A percentile compares a stretch with the other conserved stretches of the same genome.
Conservation (phyloP, 2,329 filamentous ascomycete species). For the Aspergillus niger region DNA sequence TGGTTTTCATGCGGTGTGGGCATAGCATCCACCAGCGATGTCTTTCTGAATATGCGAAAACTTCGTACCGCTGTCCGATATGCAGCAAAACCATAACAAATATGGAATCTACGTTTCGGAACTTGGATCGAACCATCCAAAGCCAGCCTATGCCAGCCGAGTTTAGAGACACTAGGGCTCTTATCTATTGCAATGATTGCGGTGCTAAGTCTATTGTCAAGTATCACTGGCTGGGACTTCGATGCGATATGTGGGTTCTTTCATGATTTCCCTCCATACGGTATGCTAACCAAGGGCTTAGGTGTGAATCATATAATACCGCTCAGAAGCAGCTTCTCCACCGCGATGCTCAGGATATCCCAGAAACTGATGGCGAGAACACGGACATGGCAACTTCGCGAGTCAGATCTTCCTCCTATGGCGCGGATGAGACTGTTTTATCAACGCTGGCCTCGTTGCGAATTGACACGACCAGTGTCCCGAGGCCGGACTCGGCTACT, state of each 20-base stretch:
- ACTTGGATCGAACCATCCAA: conserved; percentile 82
- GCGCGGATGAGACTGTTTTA: conserved; percentile 25
- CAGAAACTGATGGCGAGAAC: conserved; percentile 30
- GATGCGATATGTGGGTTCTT: conserved; percentile 64
- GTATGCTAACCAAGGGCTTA: conserved; percentile 22
- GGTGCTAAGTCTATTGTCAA: conserved; percentile 79
- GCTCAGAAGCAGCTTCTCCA: conserved; percentile 45
- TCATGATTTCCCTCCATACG: background rate
- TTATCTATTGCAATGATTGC: conserved; percentile 94
- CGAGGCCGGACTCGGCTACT: conserved; percentile 19
- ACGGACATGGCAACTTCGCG: conserved; percentile 19
- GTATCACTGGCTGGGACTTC: conserved; percentile 94
- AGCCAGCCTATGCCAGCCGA: conserved; percentile 89
- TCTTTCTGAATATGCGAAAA: conserved; percentile 82
- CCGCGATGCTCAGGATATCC: conserved; percentile 28
- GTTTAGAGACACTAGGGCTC: conserved; percentile 75
- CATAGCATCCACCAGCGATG: conserved; percentile 93
- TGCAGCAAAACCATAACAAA: conserved; percentile 97
- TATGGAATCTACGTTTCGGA: conserved; percentile 94
- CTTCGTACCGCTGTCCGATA: conserved; percentile 92
- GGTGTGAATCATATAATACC: conserved; percentile 52
- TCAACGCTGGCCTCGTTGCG: conserved; percentile 29
- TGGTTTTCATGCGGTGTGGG: conserved; percentile 93
- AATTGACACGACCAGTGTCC: conserved; percentile 31
- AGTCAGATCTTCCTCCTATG: conserved; percentile 32